Evolutionary conservation across 169 alveolate genomes (phyloP), one percentile per base, ranked within the genome.

Genomic region (Plasmodium chabaudi): DNA sequence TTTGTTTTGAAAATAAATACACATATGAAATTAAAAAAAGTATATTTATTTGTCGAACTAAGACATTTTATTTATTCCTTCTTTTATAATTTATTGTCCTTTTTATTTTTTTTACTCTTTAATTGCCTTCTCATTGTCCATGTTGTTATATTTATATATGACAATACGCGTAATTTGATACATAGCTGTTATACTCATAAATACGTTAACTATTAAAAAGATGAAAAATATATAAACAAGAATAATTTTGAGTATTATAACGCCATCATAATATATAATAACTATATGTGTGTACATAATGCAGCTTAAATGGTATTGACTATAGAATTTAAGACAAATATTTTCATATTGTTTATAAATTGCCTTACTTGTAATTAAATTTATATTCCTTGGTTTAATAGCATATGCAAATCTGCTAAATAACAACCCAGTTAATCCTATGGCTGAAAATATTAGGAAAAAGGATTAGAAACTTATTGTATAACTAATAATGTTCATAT

Each of bases 141-240:
- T 2, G 23, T 65, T 67, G 53, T 34, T 34, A 34, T 79, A 79
- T 46, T 79, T 79, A 79, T 64, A 79, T 51, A 51, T 2, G 27
- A 60, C 82, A 21, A 79, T 79, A 39, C 89, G 67, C 13, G 82
- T 27, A 55, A 79, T 79, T 59, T 79, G 89, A 67, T 79, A 79
- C 59, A 79, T n/a, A 21, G 89, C 77, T 69, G 89, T 79, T 56
- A 79, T 12, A 46, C 89, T 79, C 89, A 79, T 79, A 46, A 79
- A 65, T 23, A 79, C 17, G 89, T 79, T 79, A 65, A 79, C 89
- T 79, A n/a, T 21, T 15, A 59, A 49, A 70, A 21, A 60, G 10
- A 46, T 1, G 17, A 7, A 39, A 49, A 46, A 53, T 42, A 63
- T 15, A 34, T 17, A n/a, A 49, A 56, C 17, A 12, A 53, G 53